Percentiles rank a stretch among this genome's conserved stretches.
Conservation (phyloP, 2,329 filamentous ascomycete species). For the Ophiobolus disseminans region DNA sequence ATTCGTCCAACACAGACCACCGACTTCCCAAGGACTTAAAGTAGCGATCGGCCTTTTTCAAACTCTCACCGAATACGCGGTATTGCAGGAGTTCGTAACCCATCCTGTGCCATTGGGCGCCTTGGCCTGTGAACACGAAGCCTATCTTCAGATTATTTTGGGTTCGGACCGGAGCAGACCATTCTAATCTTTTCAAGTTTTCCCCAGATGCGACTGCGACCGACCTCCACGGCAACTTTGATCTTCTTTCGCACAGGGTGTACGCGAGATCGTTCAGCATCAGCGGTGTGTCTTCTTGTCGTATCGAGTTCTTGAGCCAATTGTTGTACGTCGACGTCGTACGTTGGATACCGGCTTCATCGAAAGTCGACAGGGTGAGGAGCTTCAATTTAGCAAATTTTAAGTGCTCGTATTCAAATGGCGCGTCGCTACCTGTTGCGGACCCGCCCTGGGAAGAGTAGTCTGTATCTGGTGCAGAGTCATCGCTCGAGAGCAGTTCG, state of each 20-base stretch:
- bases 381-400: background rate
- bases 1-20: conserved; percentile 18
- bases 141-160: background rate
- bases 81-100: conserved; percentile 27
- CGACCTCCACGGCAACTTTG: conserved; percentile 17
- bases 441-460: no score
- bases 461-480: no score
- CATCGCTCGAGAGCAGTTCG: no score
- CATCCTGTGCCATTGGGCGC: conserved; percentile 39
- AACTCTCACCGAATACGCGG: conserved; percentile 12
- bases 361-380: conserved; percentile 3
- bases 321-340: background rate
- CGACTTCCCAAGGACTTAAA: conserved; percentile 18
- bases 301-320: conserved; percentile 3
- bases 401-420: background rate
- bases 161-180: conserved; percentile 5
- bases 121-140: conserved; percentile 43
- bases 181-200: background rate
- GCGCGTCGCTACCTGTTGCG: no score
- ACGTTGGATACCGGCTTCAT: conserved; percentile 11
- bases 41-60: conserved; percentile 16
- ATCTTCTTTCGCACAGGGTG: conserved; percentile 12
- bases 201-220: conserved; percentile 1
- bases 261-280: conserved; percentile 18
- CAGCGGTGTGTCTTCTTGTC: background rate